A percentile compares a stretch with the other conserved stretches of the same genome.
Evolutionary conservation across 495 filamentous ascomycete genomes (phyloP).

Genomic region (Hypoxylon rickii): DNA sequence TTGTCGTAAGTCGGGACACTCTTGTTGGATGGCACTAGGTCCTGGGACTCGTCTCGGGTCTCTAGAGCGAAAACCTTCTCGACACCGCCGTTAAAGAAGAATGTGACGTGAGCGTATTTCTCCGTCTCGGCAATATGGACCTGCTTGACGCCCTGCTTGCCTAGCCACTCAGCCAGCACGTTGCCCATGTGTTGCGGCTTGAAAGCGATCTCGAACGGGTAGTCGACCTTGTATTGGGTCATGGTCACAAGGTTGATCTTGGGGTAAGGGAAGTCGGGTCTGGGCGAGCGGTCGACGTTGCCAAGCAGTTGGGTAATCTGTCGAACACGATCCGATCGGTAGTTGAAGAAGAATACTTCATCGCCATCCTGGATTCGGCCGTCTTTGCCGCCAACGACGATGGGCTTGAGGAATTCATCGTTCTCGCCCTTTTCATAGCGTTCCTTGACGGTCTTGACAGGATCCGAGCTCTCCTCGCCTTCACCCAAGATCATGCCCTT

Average conservation of each 20-base stretch:
- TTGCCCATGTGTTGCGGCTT: conserved; percentile 94
- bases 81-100: conserved; percentile 99
- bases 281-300: conserved; percentile 85
- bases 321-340: conserved; percentile 96
- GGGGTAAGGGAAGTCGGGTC: conserved; percentile 91
- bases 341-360: conserved; percentile 99
- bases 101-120: conserved; percentile 99
- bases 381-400: conserved; percentile 87
- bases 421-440: conserved; percentile 85
- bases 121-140: conserved; percentile 98
- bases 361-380: conserved; percentile 86
- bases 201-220: conserved; percentile 91
- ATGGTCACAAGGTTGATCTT: conserved; percentile 94
- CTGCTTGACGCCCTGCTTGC: conserved; percentile 84
- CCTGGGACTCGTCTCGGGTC: conserved; percentile 66
- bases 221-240: conserved; percentile 98
- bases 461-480: conserved; percentile 82
- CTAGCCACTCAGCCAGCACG: conserved; percentile 92
- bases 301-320: conserved; percentile 95
- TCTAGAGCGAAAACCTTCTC: conserved; percentile 96
- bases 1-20: conserved; percentile 94
- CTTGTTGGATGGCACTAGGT: conserved; percentile 66
- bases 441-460: conserved; percentile 82
- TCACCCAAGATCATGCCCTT: conserved; percentile 85
- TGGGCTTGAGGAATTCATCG: conserved; percentile 98